phyloP scores from a whole-genome alignment of 805 yeast species.

The Teunomyces cretensis region DNA sequence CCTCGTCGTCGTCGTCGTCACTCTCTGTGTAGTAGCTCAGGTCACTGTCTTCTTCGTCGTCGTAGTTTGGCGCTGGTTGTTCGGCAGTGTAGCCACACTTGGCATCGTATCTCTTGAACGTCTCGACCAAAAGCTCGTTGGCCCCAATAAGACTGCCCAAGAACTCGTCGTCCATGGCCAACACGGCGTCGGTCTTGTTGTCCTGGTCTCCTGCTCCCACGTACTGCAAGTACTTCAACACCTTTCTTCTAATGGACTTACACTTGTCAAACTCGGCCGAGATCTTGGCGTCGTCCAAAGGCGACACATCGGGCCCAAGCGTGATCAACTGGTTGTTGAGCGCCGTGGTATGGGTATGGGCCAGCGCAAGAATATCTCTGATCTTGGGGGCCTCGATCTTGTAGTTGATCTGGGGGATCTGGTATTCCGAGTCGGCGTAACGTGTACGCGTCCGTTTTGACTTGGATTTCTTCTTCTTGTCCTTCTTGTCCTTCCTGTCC shows the following conservation, averaged over 20 bases:
- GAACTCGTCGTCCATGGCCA: conserved; percentile 65
- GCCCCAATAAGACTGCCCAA: conserved; percentile 86
- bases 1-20: conserved; percentile 38
- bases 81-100: conserved; percentile 41
- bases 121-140: conserved; percentile 82
- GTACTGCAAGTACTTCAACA: conserved; percentile 78
- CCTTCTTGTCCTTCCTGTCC: conserved; percentile 10
- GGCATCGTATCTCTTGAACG: conserved; percentile 68
- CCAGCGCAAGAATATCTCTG: conserved; percentile 64
- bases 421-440: conserved; percentile 50
- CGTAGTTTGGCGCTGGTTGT: conserved; percentile 36
- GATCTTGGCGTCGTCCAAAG: conserved; percentile 64
- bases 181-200: conserved; percentile 25
- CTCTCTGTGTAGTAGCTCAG: conserved; percentile 40
- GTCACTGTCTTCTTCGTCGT: conserved; percentile 22
- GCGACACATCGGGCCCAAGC: conserved; percentile 48
- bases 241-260: conserved; percentile 70
- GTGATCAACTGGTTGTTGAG: conserved; percentile 50
- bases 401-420: conserved; percentile 68
- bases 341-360: conserved; percentile 71
- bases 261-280: conserved; percentile 72
- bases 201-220: conserved; percentile 54
- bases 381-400: conserved; percentile 73
- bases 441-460: background rate
- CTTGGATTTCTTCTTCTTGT: conserved; percentile 13